phyloP scores from a whole-genome alignment of 768 basidiomycete genomes.

The Mrakia blollopis region DNA sequence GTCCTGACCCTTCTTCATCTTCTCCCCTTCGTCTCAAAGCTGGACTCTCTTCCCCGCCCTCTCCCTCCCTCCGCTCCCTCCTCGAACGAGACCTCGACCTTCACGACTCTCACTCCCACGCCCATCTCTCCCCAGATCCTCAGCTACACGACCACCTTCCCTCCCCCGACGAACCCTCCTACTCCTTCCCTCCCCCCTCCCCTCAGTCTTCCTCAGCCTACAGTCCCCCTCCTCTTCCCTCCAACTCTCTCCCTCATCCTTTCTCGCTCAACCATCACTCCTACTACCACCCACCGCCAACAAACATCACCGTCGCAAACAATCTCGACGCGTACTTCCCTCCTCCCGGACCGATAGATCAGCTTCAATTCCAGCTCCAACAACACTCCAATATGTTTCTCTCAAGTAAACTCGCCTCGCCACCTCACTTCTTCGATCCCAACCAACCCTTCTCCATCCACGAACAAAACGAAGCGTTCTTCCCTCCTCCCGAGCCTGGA shows the following conservation, averaged over 20 bases:
- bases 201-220: background rate
- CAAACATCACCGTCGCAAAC: background rate
- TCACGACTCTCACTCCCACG: background rate
- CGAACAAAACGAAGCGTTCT: background rate
- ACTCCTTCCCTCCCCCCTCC: background rate
- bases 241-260: background rate
- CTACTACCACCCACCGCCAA: background rate
- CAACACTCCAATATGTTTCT: background rate
- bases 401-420: too few species aligned
- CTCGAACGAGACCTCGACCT: background rate
- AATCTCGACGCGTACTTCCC: background rate
- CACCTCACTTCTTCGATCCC: too few species aligned
- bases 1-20: background rate
- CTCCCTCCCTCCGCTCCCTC: conserved; percentile 2
- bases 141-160: background rate
- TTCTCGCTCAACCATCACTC: background rate
- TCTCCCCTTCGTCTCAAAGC: background rate
- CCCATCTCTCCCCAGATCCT: background rate
- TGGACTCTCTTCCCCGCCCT: background rate
- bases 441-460: too few species aligned
- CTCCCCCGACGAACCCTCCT: background rate
- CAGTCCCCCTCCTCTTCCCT: background rate
- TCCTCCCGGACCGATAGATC: background rate
- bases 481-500: background rate
- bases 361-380: background rate